Evolutionary conservation across 2,329 filamentous ascomycete genomes (phyloP).

Genomic region (Ophiostoma sp.): DNA sequence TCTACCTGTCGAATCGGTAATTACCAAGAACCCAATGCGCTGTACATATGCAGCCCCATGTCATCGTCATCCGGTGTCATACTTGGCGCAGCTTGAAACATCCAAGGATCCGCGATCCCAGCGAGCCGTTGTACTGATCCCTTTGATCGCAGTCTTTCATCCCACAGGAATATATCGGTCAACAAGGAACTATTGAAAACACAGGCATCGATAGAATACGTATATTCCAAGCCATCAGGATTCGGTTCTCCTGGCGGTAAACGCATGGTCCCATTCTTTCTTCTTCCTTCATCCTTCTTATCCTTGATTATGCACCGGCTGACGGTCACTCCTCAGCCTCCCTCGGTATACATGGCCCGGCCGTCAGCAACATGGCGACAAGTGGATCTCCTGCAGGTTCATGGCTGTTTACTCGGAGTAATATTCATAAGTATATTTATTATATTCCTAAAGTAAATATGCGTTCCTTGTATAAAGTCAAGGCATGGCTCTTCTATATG

Average conservation of each 20-base stretch:
- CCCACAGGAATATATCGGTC: too few relatives aligned
- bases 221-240: too few relatives aligned
- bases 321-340: neutral
- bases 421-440: neutral
- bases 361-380: neutral
- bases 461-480: neutral
- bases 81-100: neutral
- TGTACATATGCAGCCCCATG: neutral
- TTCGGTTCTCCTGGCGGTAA: neutral
- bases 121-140: neutral
- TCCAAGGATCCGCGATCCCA: neutral
- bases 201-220: too few relatives aligned
- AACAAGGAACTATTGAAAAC: too few relatives aligned
- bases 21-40: neutral
- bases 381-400: neutral
- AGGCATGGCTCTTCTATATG: neutral
- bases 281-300: neutral
- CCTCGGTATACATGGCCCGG: neutral
- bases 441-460: neutral
- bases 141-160: neutral
- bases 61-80: neutral
- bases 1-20: neutral
- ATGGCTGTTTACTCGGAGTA: neutral
- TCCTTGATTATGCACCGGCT: neutral
- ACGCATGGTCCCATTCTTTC: too few relatives aligned